These are phyloP conservation scores for Collybia sp. DNA, from an alignment of 768 basidiomycete genomes.

Conservation along the genomic window DNA sequence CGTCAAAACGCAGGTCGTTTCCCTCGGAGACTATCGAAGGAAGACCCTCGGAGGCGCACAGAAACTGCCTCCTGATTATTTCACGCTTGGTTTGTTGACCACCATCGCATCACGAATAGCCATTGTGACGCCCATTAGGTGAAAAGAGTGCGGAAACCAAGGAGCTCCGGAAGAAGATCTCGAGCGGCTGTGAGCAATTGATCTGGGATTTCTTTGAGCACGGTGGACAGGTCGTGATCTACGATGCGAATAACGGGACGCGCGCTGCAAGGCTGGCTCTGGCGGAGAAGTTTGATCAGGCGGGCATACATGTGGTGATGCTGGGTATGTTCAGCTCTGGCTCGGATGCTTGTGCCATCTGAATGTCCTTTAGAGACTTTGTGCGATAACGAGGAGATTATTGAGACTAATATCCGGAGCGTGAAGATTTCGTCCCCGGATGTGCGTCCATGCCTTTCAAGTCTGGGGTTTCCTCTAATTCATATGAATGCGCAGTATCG, in stretches of 20 bases:
- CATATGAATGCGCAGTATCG: conserved; percentile 59
- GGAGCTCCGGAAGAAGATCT: conserved; percentile 66
- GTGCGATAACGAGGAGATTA: conserved; percentile 90
- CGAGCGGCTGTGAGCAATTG: conserved; percentile 80
- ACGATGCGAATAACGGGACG: conserved; percentile 95
- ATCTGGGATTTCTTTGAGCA: conserved; percentile 85
- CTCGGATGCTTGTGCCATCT: neutral
- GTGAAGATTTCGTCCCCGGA: conserved; percentile 99
- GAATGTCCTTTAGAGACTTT: conserved; percentile 59
- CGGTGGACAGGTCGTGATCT: conserved; percentile 95
- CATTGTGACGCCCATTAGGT: conserved; percentile 33
- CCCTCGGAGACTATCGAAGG: conserved; percentile 91
- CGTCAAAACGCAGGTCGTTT: conserved; percentile 94
- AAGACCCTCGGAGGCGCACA: conserved; percentile 86
- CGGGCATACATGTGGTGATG: conserved; percentile 89
- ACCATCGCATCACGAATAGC: neutral
- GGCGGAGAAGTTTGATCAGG: conserved; percentile 81
- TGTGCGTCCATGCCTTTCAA: conserved; percentile 42
- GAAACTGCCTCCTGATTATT: conserved; percentile 90
- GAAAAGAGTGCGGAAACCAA: conserved; percentile 80
- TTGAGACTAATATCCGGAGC: conserved; percentile 89
- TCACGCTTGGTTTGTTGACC: conserved; percentile 68
- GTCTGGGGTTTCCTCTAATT: conserved; percentile 3
- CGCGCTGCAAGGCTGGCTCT: conserved; percentile 60
- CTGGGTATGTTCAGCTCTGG: conserved; percentile 52